A percentile compares a stretch with the other conserved stretches of the same genome.
These are phyloP conservation scores for Paraconiothyrium brasiliense DNA, from an alignment of 2,329 filamentous ascomycete genomes.

Conservation along the genomic window DNA sequence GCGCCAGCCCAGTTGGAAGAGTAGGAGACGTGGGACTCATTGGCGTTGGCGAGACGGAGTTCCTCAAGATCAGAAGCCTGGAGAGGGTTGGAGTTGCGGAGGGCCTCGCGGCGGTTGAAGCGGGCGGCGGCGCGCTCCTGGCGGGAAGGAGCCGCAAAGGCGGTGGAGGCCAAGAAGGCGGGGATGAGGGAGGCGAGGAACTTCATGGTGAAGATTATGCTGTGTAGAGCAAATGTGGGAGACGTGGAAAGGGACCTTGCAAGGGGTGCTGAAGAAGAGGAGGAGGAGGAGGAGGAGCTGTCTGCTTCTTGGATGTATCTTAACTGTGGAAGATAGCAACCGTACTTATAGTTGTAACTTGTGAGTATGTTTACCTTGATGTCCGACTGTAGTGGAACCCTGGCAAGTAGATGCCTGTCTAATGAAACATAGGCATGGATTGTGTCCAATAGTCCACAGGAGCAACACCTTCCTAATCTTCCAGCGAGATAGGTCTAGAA, in stretches of 20 bases:
- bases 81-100: conserved; percentile 28
- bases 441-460: not conserved
- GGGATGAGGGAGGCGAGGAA: conserved; percentile 23
- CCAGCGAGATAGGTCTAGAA: not conserved
- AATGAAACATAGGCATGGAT: not conserved
- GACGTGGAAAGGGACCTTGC: no score
- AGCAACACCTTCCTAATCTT: conserved; percentile 4
- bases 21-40: conserved; percentile 59
- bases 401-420: not conserved
- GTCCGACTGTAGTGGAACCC: not conserved
- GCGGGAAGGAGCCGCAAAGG: conserved; percentile 24
- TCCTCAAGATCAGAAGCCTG: conserved; percentile 22
- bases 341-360: not conserved
- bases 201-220: conserved; percentile 20
- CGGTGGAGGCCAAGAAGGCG: conserved; percentile 15
- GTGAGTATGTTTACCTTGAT: not conserved
- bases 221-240: no score
- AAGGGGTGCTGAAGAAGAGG: not conserved
- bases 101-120: conserved; percentile 26
- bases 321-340: not conserved
- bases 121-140: conserved; percentile 23
- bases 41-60: conserved; percentile 31
- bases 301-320: not conserved
- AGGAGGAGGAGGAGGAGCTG: not conserved
- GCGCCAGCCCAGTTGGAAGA: conserved; percentile 69